Evolutionary conservation across 176 grass and related monocot species (phyloP), one percentile per base, ranked within the genome.

Genomic region (Tillandsia fasciculata): DNA sequence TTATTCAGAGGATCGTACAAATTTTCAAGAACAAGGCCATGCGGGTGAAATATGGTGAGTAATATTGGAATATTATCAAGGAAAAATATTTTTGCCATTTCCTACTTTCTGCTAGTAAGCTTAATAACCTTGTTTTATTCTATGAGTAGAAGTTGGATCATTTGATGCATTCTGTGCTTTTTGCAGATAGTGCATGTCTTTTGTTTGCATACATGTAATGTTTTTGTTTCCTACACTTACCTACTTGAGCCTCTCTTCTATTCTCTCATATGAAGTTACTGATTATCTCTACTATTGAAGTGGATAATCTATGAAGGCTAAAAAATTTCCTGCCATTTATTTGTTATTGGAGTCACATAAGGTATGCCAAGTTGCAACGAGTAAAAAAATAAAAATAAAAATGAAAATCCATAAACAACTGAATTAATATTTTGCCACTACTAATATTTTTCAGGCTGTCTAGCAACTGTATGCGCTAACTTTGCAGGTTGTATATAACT

Each of bases 21-120:
- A 90, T 82, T 87, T 92, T 64, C 74, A 89, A 15, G 89, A 93
- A 50, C 83, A 75, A 75, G 85, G 79, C 71, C 86, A 87, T 23
- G 59, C 87, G 0, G 85, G 85, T 49, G 83, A 84, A 74, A 58
- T 86, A 74, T 92, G 89, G 92, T 96, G 76, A 74, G 67, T 50
- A 18, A 50, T 17, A 48, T 64, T 61, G 56, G 22, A 61, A 61
- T 61, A 61, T 61, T 61, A 61, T 61, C 22, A 26, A 10, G 65
- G 9, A 17, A 66, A 59, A 9, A 14, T 18, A 22, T 59, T 14
- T 14, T 17, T 9, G 15, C 56, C 7, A 18, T 18, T 15, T 23
- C 56, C 22, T 61, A 22, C 54, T 22, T 59, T 17, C 20, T 18
- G 56, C 56, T 61, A 2, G 56, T 57, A 57, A 57, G 8, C n/a